Conservation (phyloP, 2,329 filamentous ascomycete species). For the Rhytidhysteron rufulum region DNA sequence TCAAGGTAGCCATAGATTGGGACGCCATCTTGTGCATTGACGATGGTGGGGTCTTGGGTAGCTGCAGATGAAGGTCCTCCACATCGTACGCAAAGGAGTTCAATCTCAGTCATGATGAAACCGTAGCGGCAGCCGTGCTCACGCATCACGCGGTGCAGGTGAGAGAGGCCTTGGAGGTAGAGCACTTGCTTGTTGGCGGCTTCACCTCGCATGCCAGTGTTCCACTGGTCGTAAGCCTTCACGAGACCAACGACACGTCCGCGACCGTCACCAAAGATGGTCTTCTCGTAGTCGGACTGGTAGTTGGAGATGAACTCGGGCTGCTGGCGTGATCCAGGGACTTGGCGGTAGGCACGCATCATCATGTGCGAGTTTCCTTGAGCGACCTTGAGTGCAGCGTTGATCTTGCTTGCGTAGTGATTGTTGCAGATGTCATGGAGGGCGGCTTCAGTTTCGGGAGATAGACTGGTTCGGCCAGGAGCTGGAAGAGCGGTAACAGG, state of each 20-base stretch:
- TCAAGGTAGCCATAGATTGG: conserved; percentile 91
- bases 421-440: conserved; percentile 72
- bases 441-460: conserved; percentile 73
- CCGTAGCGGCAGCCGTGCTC: conserved; percentile 91
- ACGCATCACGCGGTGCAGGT: conserved; percentile 87
- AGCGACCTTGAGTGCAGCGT: conserved; percentile 74
- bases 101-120: conserved; percentile 95
- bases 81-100: conserved; percentile 84
- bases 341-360: conserved; percentile 39
- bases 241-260: conserved; percentile 77
- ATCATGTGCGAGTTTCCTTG: conserved; percentile 61
- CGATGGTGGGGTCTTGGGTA: conserved; percentile 31
- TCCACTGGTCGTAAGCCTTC: conserved; percentile 90
- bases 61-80: conserved; percentile 47
- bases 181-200: conserved; percentile 80
- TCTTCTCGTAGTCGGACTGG: conserved; percentile 50
- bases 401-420: conserved; percentile 82
- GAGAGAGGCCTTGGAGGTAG: conserved; percentile 80
- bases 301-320: conserved; percentile 65
- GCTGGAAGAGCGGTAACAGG: conserved; percentile 59
- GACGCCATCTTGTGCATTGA: conserved; percentile 46
- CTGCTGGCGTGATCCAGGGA: conserved; percentile 49
- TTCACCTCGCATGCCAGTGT: conserved; percentile 87
- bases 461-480: conserved; percentile 55
- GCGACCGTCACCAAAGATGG: conserved; percentile 44